phyloP scores from a whole-genome alignment of 345 rosid genomes.

The Euphorbia lathyris region DNA sequence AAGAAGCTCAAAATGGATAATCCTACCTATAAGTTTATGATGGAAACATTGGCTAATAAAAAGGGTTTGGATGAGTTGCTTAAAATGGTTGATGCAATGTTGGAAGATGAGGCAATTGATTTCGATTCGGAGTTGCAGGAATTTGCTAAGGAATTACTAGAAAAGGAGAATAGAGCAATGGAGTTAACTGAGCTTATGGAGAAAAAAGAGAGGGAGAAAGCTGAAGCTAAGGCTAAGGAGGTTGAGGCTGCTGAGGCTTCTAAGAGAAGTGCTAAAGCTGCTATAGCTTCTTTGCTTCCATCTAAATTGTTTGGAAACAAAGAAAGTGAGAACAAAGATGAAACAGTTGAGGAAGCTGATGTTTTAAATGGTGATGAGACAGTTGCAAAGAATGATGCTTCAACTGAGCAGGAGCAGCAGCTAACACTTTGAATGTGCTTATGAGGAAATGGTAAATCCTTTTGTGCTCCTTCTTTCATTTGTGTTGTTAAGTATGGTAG shows the following conservation, averaged over 20 bases:
- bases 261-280: slow-evolving; percentile 56
- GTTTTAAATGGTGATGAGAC: slow-evolving; percentile 18
- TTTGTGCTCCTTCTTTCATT: not conserved
- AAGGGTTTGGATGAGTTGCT: slow-evolving; percentile 71
- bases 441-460: slow-evolving; percentile 6
- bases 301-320: slow-evolving; percentile 49
- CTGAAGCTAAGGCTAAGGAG: slow-evolving; percentile 85
- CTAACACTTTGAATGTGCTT: slow-evolving; percentile 15
- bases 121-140: slow-evolving; percentile 70
- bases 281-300: slow-evolving; percentile 47
- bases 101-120: slow-evolving; percentile 63
- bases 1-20: slow-evolving; percentile 83
- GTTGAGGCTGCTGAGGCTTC: slow-evolving; percentile 68
- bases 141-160: slow-evolving; percentile 61
- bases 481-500: slow-evolving; percentile 15
- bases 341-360: slow-evolving; percentile 12
- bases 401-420: slow-evolving; percentile 12
- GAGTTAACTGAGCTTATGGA: slow-evolving; percentile 75
- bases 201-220: slow-evolving; percentile 77
- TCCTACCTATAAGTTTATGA: slow-evolving; percentile 70
- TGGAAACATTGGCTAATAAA: slow-evolving; percentile 57
- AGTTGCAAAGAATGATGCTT: slow-evolving; percentile 7
- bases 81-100: slow-evolving; percentile 61
- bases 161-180: slow-evolving; percentile 72
- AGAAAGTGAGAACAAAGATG: slow-evolving; percentile 20